Evolutionary conservation across 1,139 yeast genomes (phyloP).

Genomic region (Yamadazyma dendronema): DNA sequence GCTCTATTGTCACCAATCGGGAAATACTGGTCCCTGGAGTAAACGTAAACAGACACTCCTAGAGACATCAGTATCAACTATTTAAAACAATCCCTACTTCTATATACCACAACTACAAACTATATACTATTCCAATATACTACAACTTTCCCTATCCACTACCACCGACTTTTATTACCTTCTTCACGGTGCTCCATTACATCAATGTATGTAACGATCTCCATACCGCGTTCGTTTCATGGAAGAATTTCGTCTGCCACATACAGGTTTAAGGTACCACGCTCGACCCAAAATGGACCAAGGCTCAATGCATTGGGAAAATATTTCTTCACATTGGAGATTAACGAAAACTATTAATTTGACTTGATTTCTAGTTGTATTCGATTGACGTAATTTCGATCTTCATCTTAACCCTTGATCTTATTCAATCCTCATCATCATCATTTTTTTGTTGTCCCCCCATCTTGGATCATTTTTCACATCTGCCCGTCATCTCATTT

Average conservation of each 20-base stretch:
- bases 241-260: background rate
- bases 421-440: background rate
- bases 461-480: no score
- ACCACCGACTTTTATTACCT: no score
- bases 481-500: no score
- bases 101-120: background rate
- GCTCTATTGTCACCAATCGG: background rate
- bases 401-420: no score
- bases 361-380: background rate
- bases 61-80: no score
- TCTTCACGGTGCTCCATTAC: no score
- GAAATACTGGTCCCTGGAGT: background rate
- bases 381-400: background rate
- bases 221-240: constrained; percentile 1
- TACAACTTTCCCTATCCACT: background rate
- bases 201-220: no score
- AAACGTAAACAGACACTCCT: no score
- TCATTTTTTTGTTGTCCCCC: no score
- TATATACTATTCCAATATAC: background rate
- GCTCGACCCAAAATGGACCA: constrained; percentile 3
- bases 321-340: background rate
- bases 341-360: background rate
- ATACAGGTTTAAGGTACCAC: constrained; percentile 11
- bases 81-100: no score
- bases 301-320: background rate